Conservation (phyloP, 2,329 filamentous ascomycete genomes). For the Knoxdaviesia proteae region DNA sequence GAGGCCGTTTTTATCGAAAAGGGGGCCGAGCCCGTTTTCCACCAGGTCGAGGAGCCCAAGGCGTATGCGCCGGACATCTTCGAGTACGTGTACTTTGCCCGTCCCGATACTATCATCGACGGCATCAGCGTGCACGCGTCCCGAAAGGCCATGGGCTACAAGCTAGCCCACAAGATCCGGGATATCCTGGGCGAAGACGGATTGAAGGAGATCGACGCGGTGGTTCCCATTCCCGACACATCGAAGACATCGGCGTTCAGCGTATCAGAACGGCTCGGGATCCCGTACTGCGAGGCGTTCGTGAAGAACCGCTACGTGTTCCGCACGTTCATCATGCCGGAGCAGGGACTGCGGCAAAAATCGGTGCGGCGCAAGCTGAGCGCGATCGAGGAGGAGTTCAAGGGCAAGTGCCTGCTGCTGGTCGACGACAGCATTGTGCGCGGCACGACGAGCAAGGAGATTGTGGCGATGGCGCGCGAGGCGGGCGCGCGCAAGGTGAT, state of each 20-base stretch:
- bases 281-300: conserved; percentile 63
- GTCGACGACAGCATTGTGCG: conserved; percentile 84
- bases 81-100: conserved; percentile 72
- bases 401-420: conserved; percentile 57
- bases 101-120: conserved; percentile 66
- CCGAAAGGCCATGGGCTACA: conserved; percentile 69
- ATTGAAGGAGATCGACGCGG: conserved; percentile 55
- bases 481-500: conserved; percentile 65
- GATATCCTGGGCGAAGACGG: conserved; percentile 45
- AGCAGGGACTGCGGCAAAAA: conserved; percentile 61
- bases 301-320: conserved; percentile 83
- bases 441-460: conserved; percentile 51
- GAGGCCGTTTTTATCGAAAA: conserved; percentile 75
- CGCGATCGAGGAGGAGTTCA: conserved; percentile 69
- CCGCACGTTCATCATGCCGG: conserved; percentile 58
- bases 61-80: conserved; percentile 63
- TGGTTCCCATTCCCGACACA: conserved; percentile 29
- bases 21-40: conserved; percentile 51
- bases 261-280: conserved; percentile 53
- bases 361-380: conserved; percentile 79
- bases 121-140: conserved; percentile 73
- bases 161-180: conserved; percentile 54
- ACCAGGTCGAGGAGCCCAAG: conserved; percentile 47
- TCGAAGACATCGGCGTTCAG: conserved; percentile 54
- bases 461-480: conserved; percentile 52